These are phyloP conservation scores for Geotrichum bryndzae DNA, from an alignment of 1,139 yeast genomes.

Conservation along the genomic window DNA sequence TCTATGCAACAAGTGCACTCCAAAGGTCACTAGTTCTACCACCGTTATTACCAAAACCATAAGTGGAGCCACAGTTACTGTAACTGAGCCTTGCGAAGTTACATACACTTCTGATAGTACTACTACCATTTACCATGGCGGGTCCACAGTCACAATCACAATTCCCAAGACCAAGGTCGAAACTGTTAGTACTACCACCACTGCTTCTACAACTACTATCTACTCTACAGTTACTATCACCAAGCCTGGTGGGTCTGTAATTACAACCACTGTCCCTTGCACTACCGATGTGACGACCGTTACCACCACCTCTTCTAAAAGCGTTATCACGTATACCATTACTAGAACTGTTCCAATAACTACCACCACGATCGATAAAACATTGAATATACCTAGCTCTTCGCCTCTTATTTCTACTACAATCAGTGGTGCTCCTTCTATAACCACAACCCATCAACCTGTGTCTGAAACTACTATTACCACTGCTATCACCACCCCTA, in stretches of 20 bases:
- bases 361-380: not conserved
- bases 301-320: not conserved
- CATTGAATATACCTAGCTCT: not conserved
- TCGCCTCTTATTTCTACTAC: not conserved
- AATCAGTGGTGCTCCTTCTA: not conserved
- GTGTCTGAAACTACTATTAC: not conserved
- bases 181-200: not conserved
- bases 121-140: conserved; percentile 10
- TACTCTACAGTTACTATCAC: not conserved
- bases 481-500: not conserved
- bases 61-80: conserved; percentile 15
- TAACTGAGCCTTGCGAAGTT: conserved; percentile 15
- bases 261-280: not conserved
- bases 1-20: conserved; percentile 12
- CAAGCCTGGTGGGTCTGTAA: not conserved
- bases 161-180: not conserved
- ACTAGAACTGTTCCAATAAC: not conserved
- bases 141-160: conserved; percentile 9
- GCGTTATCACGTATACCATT: not conserved
- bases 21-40: conserved; percentile 1
- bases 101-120: conserved; percentile 11
- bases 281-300: not conserved
- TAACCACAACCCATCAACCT: not conserved
- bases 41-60: conserved; percentile 12
- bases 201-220: not conserved